phyloP scores from a whole-genome alignment of 177 flowering plant species.

The Vitis hybrid region DNA sequence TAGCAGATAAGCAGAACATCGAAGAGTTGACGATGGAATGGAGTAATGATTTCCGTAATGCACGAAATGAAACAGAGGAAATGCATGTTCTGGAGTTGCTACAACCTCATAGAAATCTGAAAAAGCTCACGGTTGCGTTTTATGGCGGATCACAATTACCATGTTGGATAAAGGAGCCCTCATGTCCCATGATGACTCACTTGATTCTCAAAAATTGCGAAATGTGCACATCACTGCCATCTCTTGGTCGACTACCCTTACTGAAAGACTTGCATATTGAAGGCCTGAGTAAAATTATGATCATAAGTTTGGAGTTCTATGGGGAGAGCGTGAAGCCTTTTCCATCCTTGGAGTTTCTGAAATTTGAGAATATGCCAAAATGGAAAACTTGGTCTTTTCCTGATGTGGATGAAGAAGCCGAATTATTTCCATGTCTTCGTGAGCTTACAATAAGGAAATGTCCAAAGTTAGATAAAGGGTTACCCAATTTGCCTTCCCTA shows the following conservation, averaged over 20 bases:
- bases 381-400: conserved; percentile 8
- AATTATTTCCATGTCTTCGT: no score
- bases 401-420: no score
- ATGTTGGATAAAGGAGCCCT: conserved; percentile 8
- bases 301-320: conserved; percentile 3
- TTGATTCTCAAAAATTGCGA: background rate
- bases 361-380: background rate
- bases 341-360: conserved; percentile 5
- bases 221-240: background rate
- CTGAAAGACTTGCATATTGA: background rate
- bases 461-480: no score
- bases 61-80: no score
- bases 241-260: conserved; percentile 6
- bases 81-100: background rate
- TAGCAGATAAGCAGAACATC: no score
- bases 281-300: background rate
- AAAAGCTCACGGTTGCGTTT: background rate
- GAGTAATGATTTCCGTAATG: no score
- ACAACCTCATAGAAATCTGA: conserved; percentile 7
- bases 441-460: no score
- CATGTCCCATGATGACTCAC: background rate
- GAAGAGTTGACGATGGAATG: no score
- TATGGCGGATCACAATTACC: conserved; percentile 12
- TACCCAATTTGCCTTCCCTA: no score
- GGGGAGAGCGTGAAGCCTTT: background rate